Evolutionary conservation across 2,329 filamentous ascomycete genomes (phyloP), one percentile per base, ranked within the genome.

Genomic region (Diaporthe helianthi): DNA sequence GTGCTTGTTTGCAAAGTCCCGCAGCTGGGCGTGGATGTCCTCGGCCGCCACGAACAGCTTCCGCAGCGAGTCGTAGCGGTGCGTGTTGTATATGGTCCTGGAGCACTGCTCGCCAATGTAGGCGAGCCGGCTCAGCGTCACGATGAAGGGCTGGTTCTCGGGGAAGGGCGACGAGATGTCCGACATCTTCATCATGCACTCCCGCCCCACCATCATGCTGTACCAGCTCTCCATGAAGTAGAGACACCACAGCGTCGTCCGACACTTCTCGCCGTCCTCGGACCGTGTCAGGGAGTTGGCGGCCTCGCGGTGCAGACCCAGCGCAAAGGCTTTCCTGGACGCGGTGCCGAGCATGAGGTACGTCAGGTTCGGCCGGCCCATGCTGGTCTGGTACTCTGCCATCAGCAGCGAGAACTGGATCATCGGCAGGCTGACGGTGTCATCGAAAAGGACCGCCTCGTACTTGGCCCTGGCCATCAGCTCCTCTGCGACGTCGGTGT

Each of bases 341-440:
- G 76, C 76, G 1, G 71, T 71, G 15, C 76, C 76, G 12, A 75
- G 75, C 46, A 76, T 74, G 6, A 78, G 64, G 24, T 77, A 78
- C 1, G 73, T 71, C 12, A 74, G 74, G 31, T 77, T 78, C 1
- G 76, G 76, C 5, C 76, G 71, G 1, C 75, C 76, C 73, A 78
- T 76, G 51, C 74, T 73, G 22, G 70, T 70, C 38, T 78, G 76
- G 47, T 77, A 77, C 15, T 75, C 72, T 6, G 76, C 72, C 26
- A 75, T 36, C 5, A 77, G 63, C 13, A 78, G 65, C 0, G 75
- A 76, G 41, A 75, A 73, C 51, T 78, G 76, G 4, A 78, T 73
- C 75, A 77, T 77, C 3, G 73, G 72, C n/a, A 78, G 65, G 7
- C 74, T 78, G n/a, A 77, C 76, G 7, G 74, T 73, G 29, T 78